Conservation (phyloP, 345 rosid species). For the Bretschneidera sinensis region DNA sequence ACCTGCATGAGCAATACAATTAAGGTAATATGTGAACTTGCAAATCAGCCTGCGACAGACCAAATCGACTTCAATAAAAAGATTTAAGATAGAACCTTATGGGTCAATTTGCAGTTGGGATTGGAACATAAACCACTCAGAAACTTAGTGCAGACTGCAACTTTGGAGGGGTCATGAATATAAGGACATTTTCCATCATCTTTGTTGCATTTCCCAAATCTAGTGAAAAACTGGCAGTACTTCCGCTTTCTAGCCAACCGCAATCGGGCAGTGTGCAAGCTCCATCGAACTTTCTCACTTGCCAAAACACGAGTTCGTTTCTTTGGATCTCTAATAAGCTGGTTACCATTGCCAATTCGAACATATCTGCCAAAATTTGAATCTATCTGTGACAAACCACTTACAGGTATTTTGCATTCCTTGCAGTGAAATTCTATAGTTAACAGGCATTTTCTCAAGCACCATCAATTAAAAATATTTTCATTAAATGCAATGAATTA, state of each 20-base stretch:
- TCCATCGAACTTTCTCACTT: conserved; percentile 95
- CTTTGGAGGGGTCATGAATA: conserved; percentile 87
- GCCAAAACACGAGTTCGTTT: conserved; percentile 83
- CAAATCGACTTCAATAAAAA: conserved; percentile 16
- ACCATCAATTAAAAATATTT: not conserved
- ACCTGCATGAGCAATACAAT: conserved; percentile 48
- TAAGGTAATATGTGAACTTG: conserved; percentile 15
- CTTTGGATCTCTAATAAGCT: conserved; percentile 95
- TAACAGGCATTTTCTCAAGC: not conserved
- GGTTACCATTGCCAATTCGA: conserved; percentile 89
- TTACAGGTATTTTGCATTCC: too few relatives aligned
- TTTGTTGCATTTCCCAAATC: conserved; percentile 97
- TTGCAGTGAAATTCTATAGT: not conserved
- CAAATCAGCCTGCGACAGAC: conserved; percentile 4
- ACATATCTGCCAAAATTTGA: conserved; percentile 68
- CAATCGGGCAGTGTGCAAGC: conserved; percentile 86
- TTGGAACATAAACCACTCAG: conserved; percentile 73
- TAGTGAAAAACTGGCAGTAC: conserved; percentile 92
- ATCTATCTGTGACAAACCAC: not conserved
- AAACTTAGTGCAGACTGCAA: conserved; percentile 94
- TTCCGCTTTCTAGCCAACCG: conserved; percentile 74
- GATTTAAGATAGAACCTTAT: conserved; percentile 54
- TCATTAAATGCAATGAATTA: conserved; percentile 1
- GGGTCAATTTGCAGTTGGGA: conserved; percentile 84
- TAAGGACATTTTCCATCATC: conserved; percentile 86